A percentile compares a stretch with the other conserved stretches of the same genome.
Conservation (phyloP, 768 basidiomycete genomes). For the Trametes punicea region DNA sequence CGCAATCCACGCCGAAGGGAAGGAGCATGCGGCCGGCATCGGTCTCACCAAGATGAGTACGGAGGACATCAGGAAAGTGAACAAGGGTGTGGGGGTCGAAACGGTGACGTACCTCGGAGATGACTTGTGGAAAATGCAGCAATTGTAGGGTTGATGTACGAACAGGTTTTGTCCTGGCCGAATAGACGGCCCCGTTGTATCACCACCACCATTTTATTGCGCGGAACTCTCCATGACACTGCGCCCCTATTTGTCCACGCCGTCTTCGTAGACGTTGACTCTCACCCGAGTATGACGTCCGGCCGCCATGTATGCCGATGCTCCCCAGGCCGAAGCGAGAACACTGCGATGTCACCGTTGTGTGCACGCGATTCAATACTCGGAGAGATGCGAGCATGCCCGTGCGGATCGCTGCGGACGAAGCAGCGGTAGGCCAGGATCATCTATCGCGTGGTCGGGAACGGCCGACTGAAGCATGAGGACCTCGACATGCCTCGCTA, state of each 20-base stretch:
- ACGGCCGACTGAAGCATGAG: not conserved
- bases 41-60: slow-evolving; percentile 81
- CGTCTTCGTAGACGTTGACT: not conserved
- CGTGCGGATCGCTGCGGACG: not conserved
- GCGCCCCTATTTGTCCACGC: not conserved
- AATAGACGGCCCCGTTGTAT: not conserved
- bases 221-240: not conserved
- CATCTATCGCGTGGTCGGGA: not conserved
- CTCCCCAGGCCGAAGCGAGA: not conserved
- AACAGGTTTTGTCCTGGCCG: slow-evolving; percentile 3
- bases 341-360: not conserved
- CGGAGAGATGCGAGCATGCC: not conserved
- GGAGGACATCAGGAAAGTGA: slow-evolving; percentile 86
- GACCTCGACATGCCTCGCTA: not conserved
- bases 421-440: not conserved
- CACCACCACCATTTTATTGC: not conserved
- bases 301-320: not conserved
- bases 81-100: slow-evolving; percentile 79
- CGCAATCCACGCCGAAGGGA: slow-evolving; percentile 94
- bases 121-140: slow-evolving; percentile 75
- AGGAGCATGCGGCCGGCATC: slow-evolving; percentile 85
- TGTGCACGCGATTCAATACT: not conserved
- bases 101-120: slow-evolving; percentile 84
- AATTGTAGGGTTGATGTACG: slow-evolving; percentile 40
- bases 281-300: not conserved